Conservation (phyloP, 805 yeast genomes). For the Cyberlindnera sargentensis region DNA sequence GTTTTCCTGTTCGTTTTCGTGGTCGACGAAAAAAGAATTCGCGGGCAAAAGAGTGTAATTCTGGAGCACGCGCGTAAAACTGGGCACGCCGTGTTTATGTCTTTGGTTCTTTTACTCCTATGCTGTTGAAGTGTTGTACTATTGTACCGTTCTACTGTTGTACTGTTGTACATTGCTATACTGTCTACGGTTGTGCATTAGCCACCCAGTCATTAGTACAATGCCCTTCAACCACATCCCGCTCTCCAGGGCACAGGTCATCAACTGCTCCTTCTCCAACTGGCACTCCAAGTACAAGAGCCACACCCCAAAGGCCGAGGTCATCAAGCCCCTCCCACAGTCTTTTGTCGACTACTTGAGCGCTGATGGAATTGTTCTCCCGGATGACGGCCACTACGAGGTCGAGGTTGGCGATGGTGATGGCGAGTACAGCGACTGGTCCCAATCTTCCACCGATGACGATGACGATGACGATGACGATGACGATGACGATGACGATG, state of each 20-base stretch:
- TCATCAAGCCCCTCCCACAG: constrained; percentile 52
- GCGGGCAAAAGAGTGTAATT: too few relatives aligned
- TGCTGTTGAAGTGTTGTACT: too few relatives aligned
- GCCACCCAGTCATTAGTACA: too few relatives aligned
- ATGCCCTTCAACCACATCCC: constrained; percentile 6
- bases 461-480: constrained; percentile 44
- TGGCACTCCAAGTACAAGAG: constrained; percentile 53
- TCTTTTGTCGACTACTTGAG: constrained; percentile 53
- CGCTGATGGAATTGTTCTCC: constrained; percentile 63
- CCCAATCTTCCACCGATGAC: constrained; percentile 37
- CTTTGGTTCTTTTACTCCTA: too few relatives aligned
- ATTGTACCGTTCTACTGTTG: too few relatives aligned
- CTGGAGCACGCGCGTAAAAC: too few relatives aligned
- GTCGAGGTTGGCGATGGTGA: constrained; percentile 38
- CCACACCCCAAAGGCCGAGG: constrained; percentile 41
- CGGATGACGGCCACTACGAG: constrained; percentile 36
- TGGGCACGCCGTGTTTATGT: too few relatives aligned
- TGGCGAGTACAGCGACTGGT: constrained; percentile 74
- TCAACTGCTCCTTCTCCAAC: constrained; percentile 45
- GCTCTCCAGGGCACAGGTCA: constrained; percentile 34
- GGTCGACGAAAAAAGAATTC: too few relatives aligned
- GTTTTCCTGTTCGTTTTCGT: too few relatives aligned
- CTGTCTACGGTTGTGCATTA: too few relatives aligned
- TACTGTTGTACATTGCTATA: too few relatives aligned
- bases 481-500: constrained; percentile 38